Percentiles rank a stretch among this genome's conserved stretches.
Evolutionary conservation across 129 eudicot genomes (phyloP).

Genomic region (Centaurea solstitialis): DNA sequence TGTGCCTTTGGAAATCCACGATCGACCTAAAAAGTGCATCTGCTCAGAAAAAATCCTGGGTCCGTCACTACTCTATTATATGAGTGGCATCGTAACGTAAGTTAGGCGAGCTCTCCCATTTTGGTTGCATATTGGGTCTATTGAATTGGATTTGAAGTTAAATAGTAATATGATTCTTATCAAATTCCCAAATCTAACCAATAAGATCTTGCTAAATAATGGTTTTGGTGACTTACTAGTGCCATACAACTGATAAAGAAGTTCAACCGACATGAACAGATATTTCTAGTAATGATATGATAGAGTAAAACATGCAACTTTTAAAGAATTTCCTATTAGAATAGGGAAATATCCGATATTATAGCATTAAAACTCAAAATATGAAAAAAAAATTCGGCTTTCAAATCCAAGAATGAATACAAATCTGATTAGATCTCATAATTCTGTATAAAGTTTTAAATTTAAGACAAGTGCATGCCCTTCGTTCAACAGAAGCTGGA

Average conservation of each 20-base stretch:
- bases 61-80: too few species aligned
- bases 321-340: neutral
- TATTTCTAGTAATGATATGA: constrained; percentile 2
- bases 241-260: neutral
- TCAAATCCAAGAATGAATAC: neutral
- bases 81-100: neutral
- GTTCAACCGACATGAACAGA: neutral
- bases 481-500: neutral
- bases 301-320: constrained; percentile 21
- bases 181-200: neutral
- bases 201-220: neutral
- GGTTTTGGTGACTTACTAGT: neutral
- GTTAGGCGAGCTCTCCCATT: neutral
- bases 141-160: neutral
- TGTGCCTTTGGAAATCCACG: too few species aligned
- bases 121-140: neutral
- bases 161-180: neutral
- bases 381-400: neutral
- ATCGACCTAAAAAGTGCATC: too few species aligned
- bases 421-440: neutral
- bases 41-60: too few species aligned
- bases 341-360: neutral
- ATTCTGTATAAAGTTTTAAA: too few species aligned
- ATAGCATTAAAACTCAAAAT: neutral
- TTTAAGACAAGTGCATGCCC: neutral